Conservation (phyloP, 1,284 basidiomycete genomes). For the Athelia psychrophila region DNA sequence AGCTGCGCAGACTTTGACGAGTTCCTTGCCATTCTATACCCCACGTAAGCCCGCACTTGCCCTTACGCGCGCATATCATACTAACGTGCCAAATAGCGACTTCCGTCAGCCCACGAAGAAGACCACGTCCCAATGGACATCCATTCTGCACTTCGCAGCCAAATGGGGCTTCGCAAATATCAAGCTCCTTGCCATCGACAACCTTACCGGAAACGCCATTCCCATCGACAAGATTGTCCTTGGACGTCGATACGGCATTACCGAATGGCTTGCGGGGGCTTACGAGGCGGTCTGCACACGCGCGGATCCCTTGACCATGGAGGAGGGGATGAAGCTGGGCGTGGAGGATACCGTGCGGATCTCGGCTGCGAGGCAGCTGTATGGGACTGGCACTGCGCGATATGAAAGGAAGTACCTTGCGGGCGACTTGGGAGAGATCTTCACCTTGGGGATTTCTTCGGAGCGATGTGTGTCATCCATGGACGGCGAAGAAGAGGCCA, state of each 20-base stretch:
- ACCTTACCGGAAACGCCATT: slow-evolving; percentile 23
- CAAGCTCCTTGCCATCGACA: slow-evolving; percentile 29
- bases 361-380: neutral
- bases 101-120: slow-evolving; percentile 24
- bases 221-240: slow-evolving; percentile 33
- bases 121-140: slow-evolving; percentile 34
- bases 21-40: too few species aligned
- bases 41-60: too few species aligned
- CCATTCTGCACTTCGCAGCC: slow-evolving; percentile 31
- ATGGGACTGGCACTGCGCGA: too few species aligned
- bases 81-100: slow-evolving; percentile 17
- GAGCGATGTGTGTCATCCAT: too few species aligned
- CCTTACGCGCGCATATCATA: too few species aligned
- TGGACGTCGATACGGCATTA: slow-evolving; percentile 26
- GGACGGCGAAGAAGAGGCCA: too few species aligned
- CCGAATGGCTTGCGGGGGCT: slow-evolving; percentile 32
- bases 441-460: too few species aligned
- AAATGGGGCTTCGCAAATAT: slow-evolving; percentile 30
- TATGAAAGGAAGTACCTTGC: too few species aligned
- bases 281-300: slow-evolving; percentile 29
- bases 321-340: slow-evolving; percentile 23
- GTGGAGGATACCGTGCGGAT: neutral
- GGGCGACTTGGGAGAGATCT: too few species aligned
- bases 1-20: too few species aligned
- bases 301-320: slow-evolving; percentile 20